Conservation (phyloP, 805 yeast species). For the Ogataea pini region DNA sequence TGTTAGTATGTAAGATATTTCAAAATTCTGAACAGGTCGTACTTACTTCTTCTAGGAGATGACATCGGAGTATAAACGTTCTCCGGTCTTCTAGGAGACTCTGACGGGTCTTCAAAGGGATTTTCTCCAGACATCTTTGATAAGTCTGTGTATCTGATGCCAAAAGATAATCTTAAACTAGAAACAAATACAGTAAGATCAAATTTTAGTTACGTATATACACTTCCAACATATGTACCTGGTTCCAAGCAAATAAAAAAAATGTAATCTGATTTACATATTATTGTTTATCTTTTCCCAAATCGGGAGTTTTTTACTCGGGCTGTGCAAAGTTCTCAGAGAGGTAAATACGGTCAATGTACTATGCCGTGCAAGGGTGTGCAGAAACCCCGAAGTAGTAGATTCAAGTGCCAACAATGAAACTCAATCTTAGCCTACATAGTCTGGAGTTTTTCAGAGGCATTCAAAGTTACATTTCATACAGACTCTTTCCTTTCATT, state of each 20-base stretch:
- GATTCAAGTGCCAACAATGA: no score
- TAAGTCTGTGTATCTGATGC: background rate
- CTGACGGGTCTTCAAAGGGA: slow-evolving; percentile 27
- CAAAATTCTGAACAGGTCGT: no score
- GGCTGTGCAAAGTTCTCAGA: slow-evolving; percentile 3
- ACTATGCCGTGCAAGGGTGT: no score
- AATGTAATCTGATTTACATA: slow-evolving; percentile 1
- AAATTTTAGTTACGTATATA: background rate
- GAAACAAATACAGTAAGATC: background rate
- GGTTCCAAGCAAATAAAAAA: background rate
- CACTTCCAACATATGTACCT: background rate
- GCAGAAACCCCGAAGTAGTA: no score
- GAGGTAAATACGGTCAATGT: no score
- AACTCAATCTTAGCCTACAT: no score
- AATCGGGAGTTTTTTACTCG: slow-evolving; percentile 9
- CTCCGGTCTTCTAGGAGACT: slow-evolving; percentile 36
- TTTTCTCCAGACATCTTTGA: slow-evolving; percentile 29
- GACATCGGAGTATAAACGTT: slow-evolving; percentile 32
- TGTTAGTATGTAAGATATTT: slow-evolving; percentile 11
- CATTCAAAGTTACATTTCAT: no score
- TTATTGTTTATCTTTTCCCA: slow-evolving; percentile 11
- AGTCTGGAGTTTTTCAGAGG: no score
- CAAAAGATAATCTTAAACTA: background rate
- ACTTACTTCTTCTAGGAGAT: slow-evolving; percentile 34
- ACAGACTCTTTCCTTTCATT: no score